These are phyloP conservation scores for Emydomyces testavorans DNA, from an alignment of 2,329 filamentous ascomycete species.

Conservation along the genomic window DNA sequence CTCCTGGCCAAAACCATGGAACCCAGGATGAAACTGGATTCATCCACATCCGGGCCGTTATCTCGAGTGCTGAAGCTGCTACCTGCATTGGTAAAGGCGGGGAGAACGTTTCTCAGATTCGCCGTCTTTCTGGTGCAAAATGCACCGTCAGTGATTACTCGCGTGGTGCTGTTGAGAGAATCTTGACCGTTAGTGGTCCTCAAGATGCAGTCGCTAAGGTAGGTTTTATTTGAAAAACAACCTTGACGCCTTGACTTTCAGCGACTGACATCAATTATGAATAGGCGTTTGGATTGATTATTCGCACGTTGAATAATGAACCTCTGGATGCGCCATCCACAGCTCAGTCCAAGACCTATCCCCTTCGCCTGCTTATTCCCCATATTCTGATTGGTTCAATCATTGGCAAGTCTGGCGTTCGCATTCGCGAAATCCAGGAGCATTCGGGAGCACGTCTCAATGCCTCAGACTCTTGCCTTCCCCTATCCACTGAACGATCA, in stretches of 20 bases:
- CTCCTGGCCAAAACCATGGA: constrained; percentile 31
- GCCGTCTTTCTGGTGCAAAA: constrained; percentile 88
- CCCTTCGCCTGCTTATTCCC: constrained; percentile 84
- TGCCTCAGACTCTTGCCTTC: constrained; percentile 87
- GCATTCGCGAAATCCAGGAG: constrained; percentile 97
- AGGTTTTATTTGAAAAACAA: constrained; percentile 24
- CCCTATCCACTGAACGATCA: constrained; percentile 92
- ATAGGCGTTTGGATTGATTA: constrained; percentile 92
- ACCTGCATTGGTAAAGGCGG: constrained; percentile 98
- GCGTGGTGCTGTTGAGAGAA: constrained; percentile 91
- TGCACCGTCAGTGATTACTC: constrained; percentile 98
- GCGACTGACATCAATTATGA: constrained; percentile 7
- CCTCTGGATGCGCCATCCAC: constrained; percentile 77
- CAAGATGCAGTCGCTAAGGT: constrained; percentile 97
- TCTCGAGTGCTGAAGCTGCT: constrained; percentile 91
- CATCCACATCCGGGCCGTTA: constrained; percentile 95
- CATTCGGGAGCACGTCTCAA: constrained; percentile 93
- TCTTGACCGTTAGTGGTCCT: constrained; percentile 89
- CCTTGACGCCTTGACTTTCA: constrained; percentile 17
- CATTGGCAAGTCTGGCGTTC: constrained; percentile 90
- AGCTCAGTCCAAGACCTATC: constrained; percentile 92
- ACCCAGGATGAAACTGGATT: constrained; percentile 82
- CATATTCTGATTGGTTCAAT: constrained; percentile 97
- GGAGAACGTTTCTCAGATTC: constrained; percentile 96
- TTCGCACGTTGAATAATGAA: constrained; percentile 96